These are phyloP conservation scores for Metarhizium guizhouense DNA, from an alignment of 2,329 filamentous ascomycete genomes.

Conservation along the genomic window DNA sequence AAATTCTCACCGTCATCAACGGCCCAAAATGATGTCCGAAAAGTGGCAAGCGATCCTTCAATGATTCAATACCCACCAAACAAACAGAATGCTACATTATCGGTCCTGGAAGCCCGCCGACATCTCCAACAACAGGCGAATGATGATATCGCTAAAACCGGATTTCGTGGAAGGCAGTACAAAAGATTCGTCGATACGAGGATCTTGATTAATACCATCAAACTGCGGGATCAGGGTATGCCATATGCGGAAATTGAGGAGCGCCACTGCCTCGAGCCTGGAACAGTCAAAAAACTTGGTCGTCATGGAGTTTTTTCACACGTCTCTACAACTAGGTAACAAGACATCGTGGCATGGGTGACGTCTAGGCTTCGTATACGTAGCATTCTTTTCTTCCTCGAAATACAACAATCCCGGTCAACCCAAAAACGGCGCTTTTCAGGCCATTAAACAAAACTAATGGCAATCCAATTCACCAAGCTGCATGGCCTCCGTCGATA, in stretches of 20 bases:
- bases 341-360: neutral
- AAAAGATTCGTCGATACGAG: constrained; percentile 37
- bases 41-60: neutral
- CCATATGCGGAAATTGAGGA: constrained; percentile 34
- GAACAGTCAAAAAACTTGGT: constrained; percentile 37
- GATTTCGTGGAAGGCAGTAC: constrained; percentile 21
- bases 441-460: no score
- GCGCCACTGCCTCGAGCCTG: constrained; percentile 33
- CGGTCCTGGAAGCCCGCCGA: constrained; percentile 39
- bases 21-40: constrained; percentile 17
- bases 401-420: no score
- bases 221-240: constrained; percentile 32
- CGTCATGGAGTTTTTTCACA: constrained; percentile 29
- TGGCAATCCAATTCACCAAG: no score
- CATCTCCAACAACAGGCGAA: constrained; percentile 33
- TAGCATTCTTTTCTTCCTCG: no score
- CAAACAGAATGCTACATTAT: constrained; percentile 35
- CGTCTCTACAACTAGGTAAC: constrained; percentile 13
- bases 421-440: no score
- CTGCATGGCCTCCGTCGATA: neutral
- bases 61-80: constrained; percentile 21
- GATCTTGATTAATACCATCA: constrained; percentile 18
- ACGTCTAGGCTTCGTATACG: no score
- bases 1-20: constrained; percentile 44
- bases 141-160: constrained; percentile 32